Base-by-base conservation (phyloP, 169 alveolate species). In the Cryptosporidium viatorum region DNA sequence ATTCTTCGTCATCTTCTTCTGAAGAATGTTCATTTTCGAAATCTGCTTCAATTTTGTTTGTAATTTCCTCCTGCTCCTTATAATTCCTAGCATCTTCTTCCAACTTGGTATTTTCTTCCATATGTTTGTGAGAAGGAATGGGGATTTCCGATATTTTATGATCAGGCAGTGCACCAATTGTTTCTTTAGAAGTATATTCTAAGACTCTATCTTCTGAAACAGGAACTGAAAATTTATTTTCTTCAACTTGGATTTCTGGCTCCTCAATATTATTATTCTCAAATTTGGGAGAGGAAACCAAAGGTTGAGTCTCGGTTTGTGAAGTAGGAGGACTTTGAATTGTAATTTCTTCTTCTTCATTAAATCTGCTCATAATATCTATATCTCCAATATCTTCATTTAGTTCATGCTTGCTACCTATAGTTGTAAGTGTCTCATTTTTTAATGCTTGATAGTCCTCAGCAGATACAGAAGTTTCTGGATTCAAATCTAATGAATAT, bases 1-100 rank as follows among this genome's bases (percentile, higher is more conserved):
- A 39, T 2, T 80, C 89, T 4, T 80, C 86, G 6, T 80, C 86
- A 1, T 75, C 51, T 6, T 75, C 71, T 26, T 71, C 69, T 0
- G 21, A 9, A 41, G 23, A 37, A n/a, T 70, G 68, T 3, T 70
- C 68, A 21, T 65, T 21, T 65, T 59, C 23, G 26, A 55, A 55
- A 16, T n/a, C 18, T 21, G 29, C 67, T 55, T 16, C 50, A n/a
- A 33, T 26, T 2, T 18, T 65, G 31, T n/a, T 65, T 16, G 31
- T 74, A 58, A 14, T 62, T 62, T 52, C 69, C 2, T 41, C 68
- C 12, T 39, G 21, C 21, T 59, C 62, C 26, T 7, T 26, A 31
- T 71, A 48, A 9, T 51, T 51, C 18, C 23, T 26, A 31, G 33
- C 51, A 31, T 65, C 71, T 33, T 65, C 71, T 29, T 65, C 33